Evolutionary conservation across 164 flowering plant species (phyloP).

Genomic region (Vitis cinerea): DNA sequence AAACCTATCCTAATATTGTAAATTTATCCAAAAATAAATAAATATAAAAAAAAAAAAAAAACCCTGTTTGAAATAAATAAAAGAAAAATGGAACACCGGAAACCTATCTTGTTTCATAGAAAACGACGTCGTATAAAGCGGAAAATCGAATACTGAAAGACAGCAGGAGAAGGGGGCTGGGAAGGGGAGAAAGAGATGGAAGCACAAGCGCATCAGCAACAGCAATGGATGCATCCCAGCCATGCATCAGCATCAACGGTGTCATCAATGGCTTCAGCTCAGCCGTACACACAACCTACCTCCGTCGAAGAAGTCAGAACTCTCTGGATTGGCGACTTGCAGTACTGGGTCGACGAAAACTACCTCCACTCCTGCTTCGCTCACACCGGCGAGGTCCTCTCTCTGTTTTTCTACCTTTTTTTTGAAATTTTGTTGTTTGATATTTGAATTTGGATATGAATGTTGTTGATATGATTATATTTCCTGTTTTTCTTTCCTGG

Average conservation of each 20-base stretch:
- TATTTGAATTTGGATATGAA: too few relatives aligned
- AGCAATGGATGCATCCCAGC: constrained; percentile 36
- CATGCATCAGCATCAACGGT: constrained; percentile 18
- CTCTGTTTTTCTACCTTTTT: neutral
- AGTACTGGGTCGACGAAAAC: constrained; percentile 88
- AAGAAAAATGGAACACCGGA: too few relatives aligned
- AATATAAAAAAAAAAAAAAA: too few relatives aligned
- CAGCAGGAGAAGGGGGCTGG: neutral
- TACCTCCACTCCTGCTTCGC: constrained; percentile 86
- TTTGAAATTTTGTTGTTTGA: too few relatives aligned
- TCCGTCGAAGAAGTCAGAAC: constrained; percentile 82
- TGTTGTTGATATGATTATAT: too few relatives aligned
- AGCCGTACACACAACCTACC: constrained; percentile 59
- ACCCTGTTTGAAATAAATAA: too few relatives aligned
- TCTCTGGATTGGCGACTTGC: constrained; percentile 97
- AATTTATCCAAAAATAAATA: too few relatives aligned
- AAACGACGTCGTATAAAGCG: too few relatives aligned
- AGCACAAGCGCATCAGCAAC: constrained; percentile 29
- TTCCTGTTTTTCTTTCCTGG: too few relatives aligned
- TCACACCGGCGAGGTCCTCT: constrained; percentile 78
- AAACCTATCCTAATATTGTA: too few relatives aligned
- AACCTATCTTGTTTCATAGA: too few relatives aligned
- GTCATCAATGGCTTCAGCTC: constrained; percentile 31
- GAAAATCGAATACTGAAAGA: too few relatives aligned
- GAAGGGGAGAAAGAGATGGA: constrained; percentile 13